Evolutionary conservation across 129 eudicot species (phyloP).

Genomic region (Glebionis coronaria): DNA sequence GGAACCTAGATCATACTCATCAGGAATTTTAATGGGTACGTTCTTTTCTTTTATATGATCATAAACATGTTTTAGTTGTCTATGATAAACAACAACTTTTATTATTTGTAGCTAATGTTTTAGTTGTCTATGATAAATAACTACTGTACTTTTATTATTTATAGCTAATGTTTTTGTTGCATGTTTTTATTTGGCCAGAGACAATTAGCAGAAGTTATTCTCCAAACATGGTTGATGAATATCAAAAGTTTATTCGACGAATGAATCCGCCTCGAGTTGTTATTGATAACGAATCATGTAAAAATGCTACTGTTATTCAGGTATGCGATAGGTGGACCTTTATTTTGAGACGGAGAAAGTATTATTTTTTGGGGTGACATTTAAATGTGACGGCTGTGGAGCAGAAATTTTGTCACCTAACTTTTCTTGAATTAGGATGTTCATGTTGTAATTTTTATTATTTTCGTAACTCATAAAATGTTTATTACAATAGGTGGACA

Average conservation of each 20-base stretch:
- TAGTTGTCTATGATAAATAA: too few relatives aligned
- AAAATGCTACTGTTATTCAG: slow-evolving; percentile 85
- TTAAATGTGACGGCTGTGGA: slow-evolving; percentile 4
- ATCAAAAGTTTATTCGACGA: slow-evolving; percentile 85
- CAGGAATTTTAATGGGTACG: slow-evolving; percentile 64
- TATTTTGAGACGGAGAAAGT: too few relatives aligned
- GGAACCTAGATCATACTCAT: slow-evolving; percentile 41
- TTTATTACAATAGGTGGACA: slow-evolving; percentile 70
- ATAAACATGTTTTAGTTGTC: too few relatives aligned
- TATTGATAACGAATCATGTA: slow-evolving; percentile 77
- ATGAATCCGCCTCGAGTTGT: slow-evolving; percentile 99
- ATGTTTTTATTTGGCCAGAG: slow-evolving; percentile 38
- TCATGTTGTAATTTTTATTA: not conserved
- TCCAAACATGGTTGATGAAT: slow-evolving; percentile 79
- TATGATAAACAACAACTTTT: not conserved
- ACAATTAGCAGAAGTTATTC: slow-evolving; percentile 59
- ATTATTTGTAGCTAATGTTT: not conserved
- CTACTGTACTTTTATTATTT: too few relatives aligned
- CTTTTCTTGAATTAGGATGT: not conserved
- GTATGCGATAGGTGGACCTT: slow-evolving; percentile 27
- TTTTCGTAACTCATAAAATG: slow-evolving; percentile 9
- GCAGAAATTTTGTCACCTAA: slow-evolving; percentile 9
- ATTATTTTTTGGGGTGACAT: not conserved
- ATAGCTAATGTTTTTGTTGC: not conserved
- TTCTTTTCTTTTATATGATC: slow-evolving; percentile 10